A percentile compares a stretch with the other conserved stretches of the same genome.
These are phyloP conservation scores for Phytophthora meadii DNA, from an alignment of 352 stramenopile genomes.

Conservation along the genomic window DNA sequence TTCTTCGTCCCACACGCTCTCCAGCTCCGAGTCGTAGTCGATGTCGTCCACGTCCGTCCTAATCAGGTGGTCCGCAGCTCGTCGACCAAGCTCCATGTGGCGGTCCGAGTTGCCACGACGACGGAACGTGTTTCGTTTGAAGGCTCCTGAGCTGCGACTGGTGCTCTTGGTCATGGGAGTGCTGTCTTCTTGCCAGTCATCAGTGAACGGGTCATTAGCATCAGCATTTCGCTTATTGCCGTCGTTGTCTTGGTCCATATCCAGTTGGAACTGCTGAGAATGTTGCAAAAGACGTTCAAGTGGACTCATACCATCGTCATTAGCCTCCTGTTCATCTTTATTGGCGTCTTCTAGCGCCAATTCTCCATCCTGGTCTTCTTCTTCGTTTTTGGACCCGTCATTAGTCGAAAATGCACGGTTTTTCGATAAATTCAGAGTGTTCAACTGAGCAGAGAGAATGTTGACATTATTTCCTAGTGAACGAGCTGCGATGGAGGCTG, in stretches of 20 bases:
- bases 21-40: slow-evolving; percentile 79
- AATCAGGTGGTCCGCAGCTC: slow-evolving; percentile 19
- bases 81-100: slow-evolving; percentile 22
- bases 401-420: slow-evolving; percentile 18
- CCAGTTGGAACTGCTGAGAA: slow-evolving; percentile 65
- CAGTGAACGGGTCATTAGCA: slow-evolving; percentile 4
- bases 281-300: slow-evolving; percentile 75
- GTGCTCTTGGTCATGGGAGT: neutral
- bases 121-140: slow-evolving; percentile 24
- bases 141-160: neutral
- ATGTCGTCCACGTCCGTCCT: slow-evolving; percentile 53
- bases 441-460: neutral
- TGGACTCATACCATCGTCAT: slow-evolving; percentile 51
- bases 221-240: slow-evolving; percentile 22
- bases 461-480: slow-evolving; percentile 1
- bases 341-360: slow-evolving; percentile 11
- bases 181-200: slow-evolving; percentile 10
- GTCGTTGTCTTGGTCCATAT: slow-evolving; percentile 32
- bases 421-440: neutral
- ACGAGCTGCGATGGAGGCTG: neutral
- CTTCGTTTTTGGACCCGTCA: slow-evolving; percentile 14
- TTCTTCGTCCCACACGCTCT: slow-evolving; percentile 45
- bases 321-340: neutral
- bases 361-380: slow-evolving; percentile 26
- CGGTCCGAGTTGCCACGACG: slow-evolving; percentile 8